Evolutionary conservation across 768 basidiomycete species (phyloP).

Genomic region (Suillus fuscotomentosus): DNA sequence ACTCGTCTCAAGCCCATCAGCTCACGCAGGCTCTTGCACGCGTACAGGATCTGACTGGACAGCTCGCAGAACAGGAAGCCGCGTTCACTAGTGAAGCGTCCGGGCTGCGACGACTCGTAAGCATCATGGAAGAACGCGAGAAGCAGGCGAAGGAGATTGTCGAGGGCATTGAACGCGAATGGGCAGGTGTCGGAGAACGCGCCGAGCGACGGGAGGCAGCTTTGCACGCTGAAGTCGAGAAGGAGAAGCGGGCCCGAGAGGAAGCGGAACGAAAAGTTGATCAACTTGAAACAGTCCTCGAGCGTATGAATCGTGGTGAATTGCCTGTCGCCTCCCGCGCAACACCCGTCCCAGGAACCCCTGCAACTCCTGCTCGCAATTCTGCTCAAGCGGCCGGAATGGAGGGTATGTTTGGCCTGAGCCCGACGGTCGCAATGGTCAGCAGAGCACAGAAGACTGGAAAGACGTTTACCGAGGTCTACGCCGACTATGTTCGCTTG

Average conservation of each 20-base stretch:
- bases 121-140: slow-evolving; percentile 86
- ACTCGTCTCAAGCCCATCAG: slow-evolving; percentile 70
- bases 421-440: slow-evolving; percentile 87
- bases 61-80: slow-evolving; percentile 83
- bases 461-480: slow-evolving; percentile 93
- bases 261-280: slow-evolving; percentile 69
- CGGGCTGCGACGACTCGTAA: slow-evolving; percentile 70
- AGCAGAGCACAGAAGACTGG: slow-evolving; percentile 77
- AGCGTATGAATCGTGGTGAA: slow-evolving; percentile 71
- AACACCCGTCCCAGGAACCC: slow-evolving; percentile 33
- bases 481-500: slow-evolving; percentile 83
- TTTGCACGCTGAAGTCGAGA: slow-evolving; percentile 69
- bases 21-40: slow-evolving; percentile 74
- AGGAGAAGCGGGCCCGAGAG: slow-evolving; percentile 67
- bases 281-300: slow-evolving; percentile 71
- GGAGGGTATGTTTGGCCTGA: slow-evolving; percentile 67
- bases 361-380: slow-evolving; percentile 43
- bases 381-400: slow-evolving; percentile 38
- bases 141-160: slow-evolving; percentile 82
- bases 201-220: slow-evolving; percentile 65
- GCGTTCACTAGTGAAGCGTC: slow-evolving; percentile 77
- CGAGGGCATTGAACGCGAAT: slow-evolving; percentile 78
- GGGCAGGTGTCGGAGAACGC: slow-evolving; percentile 70
- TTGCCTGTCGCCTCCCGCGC: slow-evolving; percentile 54
- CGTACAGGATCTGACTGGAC: slow-evolving; percentile 71